These are phyloP conservation scores for Aspergillus bridgeri DNA, from an alignment of 495 filamentous ascomycete genomes.

Conservation along the genomic window DNA sequence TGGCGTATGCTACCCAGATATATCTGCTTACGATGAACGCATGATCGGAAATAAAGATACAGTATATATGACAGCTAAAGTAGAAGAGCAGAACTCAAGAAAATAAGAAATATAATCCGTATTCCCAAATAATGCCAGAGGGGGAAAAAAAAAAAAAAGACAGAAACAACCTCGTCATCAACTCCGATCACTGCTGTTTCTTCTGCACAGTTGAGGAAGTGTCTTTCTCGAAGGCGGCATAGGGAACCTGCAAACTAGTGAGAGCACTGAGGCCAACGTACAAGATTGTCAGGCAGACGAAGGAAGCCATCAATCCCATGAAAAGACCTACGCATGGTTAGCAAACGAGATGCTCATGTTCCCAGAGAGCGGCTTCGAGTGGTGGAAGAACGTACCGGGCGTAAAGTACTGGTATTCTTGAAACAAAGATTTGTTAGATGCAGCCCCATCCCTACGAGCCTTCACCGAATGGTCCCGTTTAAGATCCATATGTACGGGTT, in stretches of 20 bases:
- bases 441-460: slow-evolving; percentile 23
- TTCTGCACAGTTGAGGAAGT: slow-evolving; percentile 83
- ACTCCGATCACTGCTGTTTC: slow-evolving; percentile 59
- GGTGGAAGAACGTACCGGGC: slow-evolving; percentile 49
- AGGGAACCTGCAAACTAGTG: slow-evolving; percentile 77
- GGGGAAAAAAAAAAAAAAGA: background rate
- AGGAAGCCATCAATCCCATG: slow-evolving; percentile 65
- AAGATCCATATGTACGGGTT: slow-evolving; percentile 53
- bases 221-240: slow-evolving; percentile 95
- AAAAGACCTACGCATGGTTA: slow-evolving; percentile 63
- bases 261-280: slow-evolving; percentile 74
- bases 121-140: background rate
- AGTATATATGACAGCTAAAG: background rate
- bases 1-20: background rate
- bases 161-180: background rate
- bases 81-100: too few species aligned
- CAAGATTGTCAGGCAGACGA: slow-evolving; percentile 71
- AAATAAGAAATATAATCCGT: background rate
- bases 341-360: background rate
- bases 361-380: background rate
- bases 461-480: slow-evolving; percentile 52
- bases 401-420: slow-evolving; percentile 89
- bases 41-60: background rate
- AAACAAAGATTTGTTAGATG: slow-evolving; percentile 62
- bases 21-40: background rate